Base-by-base conservation (phyloP, 768 basidiomycete genomes). In the Suillus decipiens region DNA sequence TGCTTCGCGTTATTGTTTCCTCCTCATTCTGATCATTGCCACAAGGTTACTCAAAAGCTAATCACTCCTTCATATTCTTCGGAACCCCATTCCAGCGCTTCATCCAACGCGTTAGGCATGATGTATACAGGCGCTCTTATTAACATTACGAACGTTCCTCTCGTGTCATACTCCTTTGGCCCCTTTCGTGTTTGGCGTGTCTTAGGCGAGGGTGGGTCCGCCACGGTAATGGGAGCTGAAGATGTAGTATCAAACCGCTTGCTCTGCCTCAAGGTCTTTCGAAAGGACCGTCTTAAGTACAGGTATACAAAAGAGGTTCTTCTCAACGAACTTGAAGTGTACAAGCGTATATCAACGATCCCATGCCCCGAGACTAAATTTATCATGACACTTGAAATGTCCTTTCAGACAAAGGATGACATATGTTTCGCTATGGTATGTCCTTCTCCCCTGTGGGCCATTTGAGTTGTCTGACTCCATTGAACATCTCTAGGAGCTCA, bases 241-340 rank as follows among this genome's bases (percentile, higher is more conserved):
- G 74, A 74, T 41, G 59, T 22, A 24, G 54, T 55, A 15, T 69
- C 70, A 22, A 75, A 74, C 5, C 75, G 75, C 14, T 34, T 77
- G 15, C 53, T 82, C 56, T 82, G 80, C 66, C 65, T 82, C 59
- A 82, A 82, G 60, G 67, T 72, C 2, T 73, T 79, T 60, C 60
- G 51, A 9, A 74, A 71, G 64, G 56, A 63, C 24, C 42, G 66
- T 7, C 39, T 75, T 41, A 41, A 58, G 6, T 33, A 67, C 41
- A 61, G 58, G 5, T n/a, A 56, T 9, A 15, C 71, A 8, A 39
- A 47, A 5, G 62, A 64, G 2, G 69, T 71, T 5, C 67, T 77
- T 45, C 55, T 67, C 11, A 68, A 63, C 54, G 80, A 82, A 59
- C 66, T 82, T 39, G 63, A 58, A n/a, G 72, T 72, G 9, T 80